Evolutionary conservation across 345 rosid genomes (phyloP), one percentile per base, ranked within the genome.

Genomic region (Brassica carinata): DNA sequence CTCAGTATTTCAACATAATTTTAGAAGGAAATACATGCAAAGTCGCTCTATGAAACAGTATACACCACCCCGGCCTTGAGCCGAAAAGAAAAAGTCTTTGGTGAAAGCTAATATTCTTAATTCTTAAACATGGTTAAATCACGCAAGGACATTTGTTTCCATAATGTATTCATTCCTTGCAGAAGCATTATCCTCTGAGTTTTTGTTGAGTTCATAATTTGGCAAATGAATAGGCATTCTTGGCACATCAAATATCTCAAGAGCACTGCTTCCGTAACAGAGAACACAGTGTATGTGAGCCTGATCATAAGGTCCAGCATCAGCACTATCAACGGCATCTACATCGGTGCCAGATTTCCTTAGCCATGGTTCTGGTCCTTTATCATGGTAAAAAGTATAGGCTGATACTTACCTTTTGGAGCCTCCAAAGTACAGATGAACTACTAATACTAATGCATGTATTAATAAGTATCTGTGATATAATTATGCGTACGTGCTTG

Each of bases 191-290:
- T 87, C 89, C 72, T 89, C 90, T n/a, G 87, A 82, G 81, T 67
- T 83, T 80, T 48, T 84, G 72, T 80, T 81, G 74, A 76, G 72
- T 78, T 88, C 94, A 80, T 80, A 83, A 48, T 75, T 71, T 71
- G 83, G 63, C 74, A 91, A 94, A 74, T 62, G 76, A 75, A 62
- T 63, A 75, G 71, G 83, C 81, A 87, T 93, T 80, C 86, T 85
- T 57, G 97, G 98, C 79, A 96, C 97, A 75, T 96, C 99, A 79
- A 91, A 93, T 81, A 96, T 90, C 85, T 93, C 99, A 58, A 93
- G 93, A 74, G 84, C 90, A 70, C 96, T 93, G 64, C 77, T 88
- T 67, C 86, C 96, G 67, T 96, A 89, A 84, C 97, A 96, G 83
- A 93, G 87, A 82, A 90, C 87, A 86, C 96, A 91, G 67, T 90